Evolutionary conservation across 257 asterid genomes (phyloP).

Genomic region (Apocynum venetum): DNA sequence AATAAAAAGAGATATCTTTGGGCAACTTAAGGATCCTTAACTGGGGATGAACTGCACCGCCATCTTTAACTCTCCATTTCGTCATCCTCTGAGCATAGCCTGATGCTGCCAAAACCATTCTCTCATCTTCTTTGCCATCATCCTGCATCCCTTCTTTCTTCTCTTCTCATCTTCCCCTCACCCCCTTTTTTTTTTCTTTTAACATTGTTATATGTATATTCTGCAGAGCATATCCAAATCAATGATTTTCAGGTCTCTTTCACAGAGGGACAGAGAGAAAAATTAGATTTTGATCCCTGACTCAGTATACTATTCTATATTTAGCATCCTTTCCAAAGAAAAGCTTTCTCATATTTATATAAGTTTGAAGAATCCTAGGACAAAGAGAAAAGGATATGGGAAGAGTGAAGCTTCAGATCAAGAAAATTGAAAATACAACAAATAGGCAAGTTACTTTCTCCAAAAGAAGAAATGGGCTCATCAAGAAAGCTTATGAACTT

Average conservation of each 20-base stretch:
- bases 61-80: constrained; percentile 34
- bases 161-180: constrained; percentile 5
- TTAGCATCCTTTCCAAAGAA: constrained; percentile 32
- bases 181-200: neutral
- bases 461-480: constrained; percentile 88
- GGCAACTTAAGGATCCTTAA: too few relatives aligned
- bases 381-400: constrained; percentile 43
- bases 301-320: constrained; percentile 22
- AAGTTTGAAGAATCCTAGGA: constrained; percentile 6
- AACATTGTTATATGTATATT: constrained; percentile 1
- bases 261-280: constrained; percentile 10
- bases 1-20: neutral
- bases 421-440: constrained; percentile 89
- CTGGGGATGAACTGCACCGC: constrained; percentile 43
- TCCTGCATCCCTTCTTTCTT: constrained; percentile 12
- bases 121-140: constrained; percentile 19
- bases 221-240: constrained; percentile 1
- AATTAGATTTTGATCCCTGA: neutral
- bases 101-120: constrained; percentile 46
- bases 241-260: constrained; percentile 6
- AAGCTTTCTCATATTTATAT: neutral
- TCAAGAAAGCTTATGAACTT: constrained; percentile 96
- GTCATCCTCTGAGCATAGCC: constrained; percentile 56
- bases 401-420: constrained; percentile 90
- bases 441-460: constrained; percentile 98